Base-by-base conservation (phyloP, 257 asterid species). In the Craterostigma plantagineum region DNA sequence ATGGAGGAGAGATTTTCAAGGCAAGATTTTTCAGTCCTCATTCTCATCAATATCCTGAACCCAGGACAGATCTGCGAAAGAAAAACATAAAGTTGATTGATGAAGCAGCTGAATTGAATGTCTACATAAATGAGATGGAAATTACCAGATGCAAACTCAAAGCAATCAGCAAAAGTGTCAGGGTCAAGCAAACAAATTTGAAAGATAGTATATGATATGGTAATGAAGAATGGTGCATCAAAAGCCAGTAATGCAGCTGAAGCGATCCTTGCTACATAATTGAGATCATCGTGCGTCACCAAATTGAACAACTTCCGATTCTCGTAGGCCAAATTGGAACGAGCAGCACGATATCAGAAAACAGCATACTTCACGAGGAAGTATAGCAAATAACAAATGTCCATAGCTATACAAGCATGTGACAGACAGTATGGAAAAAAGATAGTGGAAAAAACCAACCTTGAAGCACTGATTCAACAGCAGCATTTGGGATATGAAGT, bases 401-500 rank as follows among this genome's bases (percentile, higher is more conserved):
- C 30, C 6, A n/a, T n/a, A n/a, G n/a, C n/a, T n/a, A n/a, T n/a
- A n/a, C n/a, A n/a, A n/a, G n/a, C n/a, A n/a, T n/a, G n/a, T n/a
- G n/a, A n/a, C n/a, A n/a, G n/a, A n/a, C n/a, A n/a, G n/a, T n/a
- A n/a, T n/a, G n/a, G n/a, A n/a, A n/a, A n/a, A 6, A 23, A 23
- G 30, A 23, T 23, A 23, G 30, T 23, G 30, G 30, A 15, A 45
- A 52, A 46, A 16, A 12, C 17, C 55, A 45, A 90, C 98, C 98
- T 79, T 70, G 86, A 63, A 90, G 90, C 59, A 79, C 98, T 36
- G 92, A 61, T 62, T 65, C 84, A 47, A 90, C 95, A 11, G 95
- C 95, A 43, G 93, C 77, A 77, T 74, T 83, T 40, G 98, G 95
- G 48, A 90, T 90, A 48, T 79, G 93, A 51, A 90, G 53, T 38